Evolutionary conservation across 495 filamentous ascomycete genomes (phyloP), one percentile per base, ranked within the genome.

Genomic region (Glonium stellatum): DNA sequence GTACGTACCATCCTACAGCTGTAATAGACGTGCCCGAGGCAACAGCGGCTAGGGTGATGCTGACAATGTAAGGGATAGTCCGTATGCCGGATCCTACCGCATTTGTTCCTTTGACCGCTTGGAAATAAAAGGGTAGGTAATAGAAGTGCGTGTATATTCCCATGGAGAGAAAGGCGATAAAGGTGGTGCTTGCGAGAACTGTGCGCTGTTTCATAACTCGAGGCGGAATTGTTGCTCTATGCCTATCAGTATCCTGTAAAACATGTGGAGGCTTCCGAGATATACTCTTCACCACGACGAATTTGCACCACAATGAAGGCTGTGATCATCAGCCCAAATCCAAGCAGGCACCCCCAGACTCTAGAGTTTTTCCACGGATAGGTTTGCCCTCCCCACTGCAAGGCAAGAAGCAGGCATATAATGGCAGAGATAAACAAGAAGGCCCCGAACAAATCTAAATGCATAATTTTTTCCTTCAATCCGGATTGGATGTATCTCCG

Each of bases 41-140:
- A 13, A 95, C 76, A 1, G 83, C 82, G 44, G 78, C 65, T 19
- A 92, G 48, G 10, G 87, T 82, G 2, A 84, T 70, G 2, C 72
- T 67, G 19, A 92, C 76, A 22, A 95, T 79, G 71, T 87, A 78
- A 0, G 90, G 89, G 12, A 96, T 72, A 60, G 84, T 89, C 71
- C 82, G 81, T 69, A 95, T 85, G n/a, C 91, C 91, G 0, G 87
- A 89, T 27, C 80, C 73, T 10, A 83, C 80, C 9, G 90, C 87
- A 0, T 77, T 76, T 0, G 80, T 81, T 47, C 79, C 81, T 68
- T 91, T 85, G 70, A 96, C 84, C 4, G 88, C 82, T 67, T 96
- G 91, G 78, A 95, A 95, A 86, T 86, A 96, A 62, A 92, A 86
- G 0, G 91, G 90, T 18, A 95, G 72, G 76, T 86, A 86, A 51